These are phyloP conservation scores for Cubamyces sp. DNA, from an alignment of 768 basidiomycete genomes.

Conservation along the genomic window DNA sequence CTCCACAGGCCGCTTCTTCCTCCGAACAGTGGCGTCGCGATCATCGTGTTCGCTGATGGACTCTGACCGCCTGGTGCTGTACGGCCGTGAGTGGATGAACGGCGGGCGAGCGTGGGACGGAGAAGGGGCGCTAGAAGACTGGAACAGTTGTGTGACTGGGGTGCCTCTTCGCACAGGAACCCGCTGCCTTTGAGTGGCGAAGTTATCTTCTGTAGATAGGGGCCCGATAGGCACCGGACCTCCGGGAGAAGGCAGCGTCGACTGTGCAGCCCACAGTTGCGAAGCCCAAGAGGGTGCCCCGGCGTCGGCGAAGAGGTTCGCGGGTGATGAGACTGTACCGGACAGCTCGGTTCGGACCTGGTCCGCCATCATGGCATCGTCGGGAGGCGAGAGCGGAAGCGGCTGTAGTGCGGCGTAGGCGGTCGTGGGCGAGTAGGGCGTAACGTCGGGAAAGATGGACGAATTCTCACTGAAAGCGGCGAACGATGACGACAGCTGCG, in stretches of 20 bases:
- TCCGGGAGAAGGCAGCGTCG: conserved; percentile 36
- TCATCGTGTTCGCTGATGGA: conserved; percentile 64
- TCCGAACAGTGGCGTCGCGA: conserved; percentile 74
- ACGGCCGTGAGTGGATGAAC: conserved; percentile 53
- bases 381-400: conserved; percentile 60
- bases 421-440: conserved; percentile 58
- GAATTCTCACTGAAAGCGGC: conserved; percentile 50
- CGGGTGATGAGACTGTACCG: conserved; percentile 61
- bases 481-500: conserved; percentile 48
- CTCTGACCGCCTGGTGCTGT: conserved; percentile 65
- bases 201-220: conserved; percentile 40
- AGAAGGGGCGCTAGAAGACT: conserved; percentile 73
- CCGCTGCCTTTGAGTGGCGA: conserved; percentile 45
- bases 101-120: conserved; percentile 51
- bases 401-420: conserved; percentile 61
- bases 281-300: conserved; percentile 67
- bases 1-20: conserved; percentile 49
- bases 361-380: conserved; percentile 31
- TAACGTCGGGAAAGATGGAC: conserved; percentile 49
- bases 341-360: conserved; percentile 27
- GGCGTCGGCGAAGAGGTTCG: conserved; percentile 47
- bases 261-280: conserved; percentile 65
- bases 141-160: conserved; percentile 61
- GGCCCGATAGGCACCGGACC: conserved; percentile 42
- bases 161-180: conserved; percentile 42